Evolutionary conservation across 805 yeast species (phyloP), one percentile per base, ranked within the genome.

Genomic region (Ogataea trehalophila): DNA sequence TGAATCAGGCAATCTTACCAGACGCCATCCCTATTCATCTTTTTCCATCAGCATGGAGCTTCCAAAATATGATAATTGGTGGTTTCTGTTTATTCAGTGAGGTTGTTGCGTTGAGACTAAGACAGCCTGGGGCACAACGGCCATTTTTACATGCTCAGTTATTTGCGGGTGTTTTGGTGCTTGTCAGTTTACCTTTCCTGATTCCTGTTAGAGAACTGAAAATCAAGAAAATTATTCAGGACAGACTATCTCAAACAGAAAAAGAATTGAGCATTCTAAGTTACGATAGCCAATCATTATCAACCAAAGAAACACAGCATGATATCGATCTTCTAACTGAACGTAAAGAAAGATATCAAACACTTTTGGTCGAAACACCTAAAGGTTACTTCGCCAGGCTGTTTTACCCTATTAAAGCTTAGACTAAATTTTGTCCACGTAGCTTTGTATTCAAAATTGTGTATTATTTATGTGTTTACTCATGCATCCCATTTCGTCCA

Each of bases 141-240:
- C 86, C 87, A 2, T 83, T 76, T 54, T 63, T 77, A 34, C 74
- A 82, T 53, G 72, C 85, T 1, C 88, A 83, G 56, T 69, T 81
- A 1, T 81, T 80, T 59, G 74, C 80, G 5, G 88, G 86, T 2
- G 61, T 76, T 41, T 76, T 74, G 52, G 57, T 74, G n/a, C 63
- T 62, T 11, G 75, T 76, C 0, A 57, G 74, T 11, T 6, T 78
- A 3, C 47, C 79, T 26, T 62, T 76, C 38, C 18, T 58, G 46
- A 48, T 78, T 1, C 65, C 77, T 0, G 65, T 79, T 18, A 69
- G 90, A 52, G 83, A 80, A 52, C 70, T 72, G 68, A 67, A 76
- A 46, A 76, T 83, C 2, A 55, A 70, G 42, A 60, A 69, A 33
- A 65, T 67, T 50, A 47, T 78, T 4, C 26, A 31, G 7, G 26